phyloP scores from a whole-genome alignment of 352 stramenopile species.

The Globisporangium polare region DNA sequence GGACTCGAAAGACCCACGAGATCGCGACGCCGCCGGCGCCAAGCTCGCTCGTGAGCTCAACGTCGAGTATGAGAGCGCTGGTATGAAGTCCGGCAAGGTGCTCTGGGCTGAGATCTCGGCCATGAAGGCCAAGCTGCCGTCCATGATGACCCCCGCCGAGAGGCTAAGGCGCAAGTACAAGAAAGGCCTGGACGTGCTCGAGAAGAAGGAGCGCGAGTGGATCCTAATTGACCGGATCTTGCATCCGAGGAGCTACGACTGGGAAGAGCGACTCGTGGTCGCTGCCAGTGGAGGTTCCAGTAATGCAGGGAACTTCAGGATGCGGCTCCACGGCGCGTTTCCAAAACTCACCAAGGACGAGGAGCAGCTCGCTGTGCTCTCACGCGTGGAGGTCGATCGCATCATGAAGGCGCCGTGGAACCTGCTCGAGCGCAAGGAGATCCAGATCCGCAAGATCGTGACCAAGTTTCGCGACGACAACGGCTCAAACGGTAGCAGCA shows the following conservation, averaged over 20 bases:
- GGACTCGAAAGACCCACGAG: slow-evolving; percentile 16
- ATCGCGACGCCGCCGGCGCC: slow-evolving; percentile 44
- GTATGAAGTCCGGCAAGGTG: slow-evolving; percentile 49
- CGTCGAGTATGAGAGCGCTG: slow-evolving; percentile 52
- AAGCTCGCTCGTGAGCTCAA: slow-evolving; percentile 55
- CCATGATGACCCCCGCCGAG: slow-evolving; percentile 74
- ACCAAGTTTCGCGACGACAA: slow-evolving; percentile 62
- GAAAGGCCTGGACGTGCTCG: slow-evolving; percentile 46
- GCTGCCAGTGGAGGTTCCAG: background rate
- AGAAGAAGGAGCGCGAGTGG: slow-evolving; percentile 79
- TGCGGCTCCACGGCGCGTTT: slow-evolving; percentile 44
- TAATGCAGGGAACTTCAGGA: slow-evolving; percentile 12
- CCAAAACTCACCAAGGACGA: slow-evolving; percentile 62
- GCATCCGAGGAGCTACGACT: slow-evolving; percentile 60
- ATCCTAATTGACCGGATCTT: slow-evolving; percentile 69
- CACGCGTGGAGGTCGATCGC: slow-evolving; percentile 57
- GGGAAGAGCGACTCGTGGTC: slow-evolving; percentile 41
- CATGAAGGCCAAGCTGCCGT: slow-evolving; percentile 70
- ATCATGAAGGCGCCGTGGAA: slow-evolving; percentile 77
- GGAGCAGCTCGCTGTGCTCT: slow-evolving; percentile 52
- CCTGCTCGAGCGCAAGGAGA: slow-evolving; percentile 66
- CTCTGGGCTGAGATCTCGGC: slow-evolving; percentile 69
- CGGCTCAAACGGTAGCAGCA: background rate
- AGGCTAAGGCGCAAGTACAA: slow-evolving; percentile 79
- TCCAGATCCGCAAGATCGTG: slow-evolving; percentile 68